Evolutionary conservation across 352 stramenopile genomes (phyloP), one percentile per base, ranked within the genome.

Genomic region (Phytophthora boehmeriae): DNA sequence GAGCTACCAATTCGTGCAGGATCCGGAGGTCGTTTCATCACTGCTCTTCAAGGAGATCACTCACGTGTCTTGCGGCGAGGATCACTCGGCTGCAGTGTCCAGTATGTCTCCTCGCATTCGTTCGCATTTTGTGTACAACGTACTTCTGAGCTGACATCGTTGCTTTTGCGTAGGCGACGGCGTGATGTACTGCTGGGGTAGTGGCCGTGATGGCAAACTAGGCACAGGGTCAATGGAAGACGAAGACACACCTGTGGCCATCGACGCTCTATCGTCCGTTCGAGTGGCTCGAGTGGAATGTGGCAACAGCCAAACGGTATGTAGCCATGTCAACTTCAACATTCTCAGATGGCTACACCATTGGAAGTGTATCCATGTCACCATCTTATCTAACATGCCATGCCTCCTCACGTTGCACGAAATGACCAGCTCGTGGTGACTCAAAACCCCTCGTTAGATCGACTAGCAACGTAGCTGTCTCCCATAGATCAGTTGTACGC

Each of bases 151-250:
- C n/a, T 66, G 14, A 56, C 17, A 43, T 23, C n/a, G 8, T 43
- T 47, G 34, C 19, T 20, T 20, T 34, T 19, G 17, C 20, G 16
- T 17, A 90, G 82, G 57, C 28, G 80, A 90, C 22, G 85, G 85
- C 4, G 61, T 68, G 25, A 46, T 94, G 35, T 93, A 81, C 38
- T 89, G 76, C 44, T 94, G 85, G 85, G 85, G 85, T 34, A 77
- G 68, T 30, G 84, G 81, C 0, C 71, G 75, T 14, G 54, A 91
- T 34, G 84, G 86, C 32, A 90, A 89, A 49, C 75, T 94, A 6
- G 86, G 86, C 22, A 89, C 88, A 13, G 76, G 78, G 13, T 73
- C 64, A 9, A 68, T 73, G 19, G 68, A 90, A 1, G 81, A 89
- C 36, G 83, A 93, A 68, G 50, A 75, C 28, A 57, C 59, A 5